A percentile compares a stretch with the other conserved stretches of the same genome.
phyloP scores from a whole-genome alignment of 2,329 filamentous ascomycete species.

The Venturia nashicola region DNA sequence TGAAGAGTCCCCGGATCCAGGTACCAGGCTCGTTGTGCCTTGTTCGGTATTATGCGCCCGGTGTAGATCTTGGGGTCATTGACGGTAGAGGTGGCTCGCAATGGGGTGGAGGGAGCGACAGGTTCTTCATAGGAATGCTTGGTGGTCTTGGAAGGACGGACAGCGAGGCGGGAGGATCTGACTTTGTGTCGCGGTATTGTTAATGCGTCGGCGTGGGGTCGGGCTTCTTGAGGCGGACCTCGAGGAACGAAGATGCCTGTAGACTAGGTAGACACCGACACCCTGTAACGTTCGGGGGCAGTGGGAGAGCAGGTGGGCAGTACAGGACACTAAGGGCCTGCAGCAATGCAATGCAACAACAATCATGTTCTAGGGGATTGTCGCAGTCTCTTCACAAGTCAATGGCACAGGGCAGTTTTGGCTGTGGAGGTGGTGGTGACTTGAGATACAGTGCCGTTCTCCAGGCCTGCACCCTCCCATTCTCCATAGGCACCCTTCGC shows the following conservation, averaged over 20 bases:
- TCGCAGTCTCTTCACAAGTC: not conserved
- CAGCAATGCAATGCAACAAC: not conserved
- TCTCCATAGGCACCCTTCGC: no score
- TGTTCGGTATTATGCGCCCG: not conserved
- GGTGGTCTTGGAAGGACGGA: not conserved
- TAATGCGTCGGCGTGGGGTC: not conserved
- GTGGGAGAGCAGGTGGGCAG: no score
- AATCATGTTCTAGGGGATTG: not conserved
- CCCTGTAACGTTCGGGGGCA: no score
- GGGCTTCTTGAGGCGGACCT: not conserved
- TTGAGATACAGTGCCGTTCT: not conserved
- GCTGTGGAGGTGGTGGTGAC: not conserved
- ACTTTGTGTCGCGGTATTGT: not conserved
- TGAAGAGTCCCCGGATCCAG: not conserved
- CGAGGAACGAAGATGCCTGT: not conserved
- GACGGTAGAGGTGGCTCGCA: not conserved
- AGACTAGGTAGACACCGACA: no score
- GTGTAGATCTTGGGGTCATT: not conserved
- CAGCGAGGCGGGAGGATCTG: not conserved
- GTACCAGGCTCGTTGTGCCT: not conserved
- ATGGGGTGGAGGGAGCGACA: not conserved
- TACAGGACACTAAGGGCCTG: not conserved
- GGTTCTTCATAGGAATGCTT: not conserved
- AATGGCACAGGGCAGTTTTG: not conserved
- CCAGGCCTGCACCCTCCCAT: no score